Evolutionary conservation across 1,284 basidiomycete genomes (phyloP).

Genomic region (Chalciporus sp.): DNA sequence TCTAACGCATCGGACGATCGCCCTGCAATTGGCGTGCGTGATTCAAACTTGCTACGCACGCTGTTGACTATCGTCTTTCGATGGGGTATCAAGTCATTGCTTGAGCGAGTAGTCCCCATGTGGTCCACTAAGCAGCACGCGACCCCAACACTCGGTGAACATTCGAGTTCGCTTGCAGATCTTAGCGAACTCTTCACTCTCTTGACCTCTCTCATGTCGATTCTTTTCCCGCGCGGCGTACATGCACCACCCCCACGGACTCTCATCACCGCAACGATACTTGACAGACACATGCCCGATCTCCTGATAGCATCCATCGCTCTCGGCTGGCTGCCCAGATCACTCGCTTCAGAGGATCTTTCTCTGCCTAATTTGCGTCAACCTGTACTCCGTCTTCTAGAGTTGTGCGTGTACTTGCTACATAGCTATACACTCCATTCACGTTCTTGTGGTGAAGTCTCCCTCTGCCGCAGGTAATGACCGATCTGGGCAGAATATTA

Average conservation of each 20-base stretch:
- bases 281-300: conserved; percentile 60
- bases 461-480: conserved; percentile 64
- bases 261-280: conserved; percentile 58
- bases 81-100: conserved; percentile 63
- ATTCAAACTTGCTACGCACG: conserved; percentile 61
- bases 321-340: conserved; percentile 71
- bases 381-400: conserved; percentile 55
- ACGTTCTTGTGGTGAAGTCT: conserved; percentile 44
- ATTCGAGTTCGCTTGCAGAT: conserved; percentile 45
- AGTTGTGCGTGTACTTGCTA: conserved; percentile 48
- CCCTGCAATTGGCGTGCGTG: conserved; percentile 62
- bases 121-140: conserved; percentile 42
- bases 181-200: conserved; percentile 43
- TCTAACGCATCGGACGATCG: conserved; percentile 15
- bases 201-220: conserved; percentile 44
- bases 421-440: conserved; percentile 10
- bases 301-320: conserved; percentile 59
- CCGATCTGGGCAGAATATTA: conserved; percentile 59
- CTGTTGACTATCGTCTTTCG: conserved; percentile 68
- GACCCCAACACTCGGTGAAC: conserved; percentile 43
- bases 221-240: conserved; percentile 56
- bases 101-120: conserved; percentile 44
- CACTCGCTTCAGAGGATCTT: conserved; percentile 44
- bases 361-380: conserved; percentile 44
- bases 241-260: conserved; percentile 52